Base-by-base conservation (phyloP, 2,329 filamentous ascomycete species). In the Aureobasidium sp. region DNA sequence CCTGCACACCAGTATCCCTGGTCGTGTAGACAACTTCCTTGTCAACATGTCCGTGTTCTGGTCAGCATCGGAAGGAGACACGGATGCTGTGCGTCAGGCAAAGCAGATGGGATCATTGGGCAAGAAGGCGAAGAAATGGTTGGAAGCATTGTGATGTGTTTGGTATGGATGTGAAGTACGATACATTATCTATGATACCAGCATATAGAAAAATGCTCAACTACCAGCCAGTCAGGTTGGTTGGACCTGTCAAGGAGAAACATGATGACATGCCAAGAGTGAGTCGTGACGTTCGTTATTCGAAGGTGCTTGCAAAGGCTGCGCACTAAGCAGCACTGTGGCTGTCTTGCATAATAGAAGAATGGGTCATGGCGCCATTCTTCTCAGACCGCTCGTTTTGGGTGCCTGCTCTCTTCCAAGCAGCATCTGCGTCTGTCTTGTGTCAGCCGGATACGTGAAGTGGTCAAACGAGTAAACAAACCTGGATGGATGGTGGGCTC, bases 381-480 rank as follows among this genome's bases (percentile, higher is more conserved):
- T 48, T 48, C 17, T n/a, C 24, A 6, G 22, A 24, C 24, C 33
- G 47, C 48, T 22, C 39, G 49, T 2, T 48, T 8, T 45, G 27
- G 27, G 27, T 19, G 40, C 19, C 49, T 31, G n/a, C 24, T 17
- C 15, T n/a, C 19, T 42, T 64, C 79, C 79, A 82, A 62, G 76
- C 74, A 47, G 71, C 71, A 72, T 82, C 79, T 14, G 78, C 78
- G 72, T 79, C 74, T 47, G 67, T 5, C 17, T 2, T n/a, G 22
- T 44, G 58, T 60, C 37, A 60, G 58, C 14, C 9, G n/a, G 19
- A 24, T 24, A n/a, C 17, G 14, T 29, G 14, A 19, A 37, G 14
- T 35, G 3, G 4, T n/a, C 14, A n/a, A 14, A 17, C 29, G 7
- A 31, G 45, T 35, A 3, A 3, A 61, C 39, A 6, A 33, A 62